Base-by-base conservation (phyloP, 164 flowering plant genomes). In the Hamamelis virginiana region DNA sequence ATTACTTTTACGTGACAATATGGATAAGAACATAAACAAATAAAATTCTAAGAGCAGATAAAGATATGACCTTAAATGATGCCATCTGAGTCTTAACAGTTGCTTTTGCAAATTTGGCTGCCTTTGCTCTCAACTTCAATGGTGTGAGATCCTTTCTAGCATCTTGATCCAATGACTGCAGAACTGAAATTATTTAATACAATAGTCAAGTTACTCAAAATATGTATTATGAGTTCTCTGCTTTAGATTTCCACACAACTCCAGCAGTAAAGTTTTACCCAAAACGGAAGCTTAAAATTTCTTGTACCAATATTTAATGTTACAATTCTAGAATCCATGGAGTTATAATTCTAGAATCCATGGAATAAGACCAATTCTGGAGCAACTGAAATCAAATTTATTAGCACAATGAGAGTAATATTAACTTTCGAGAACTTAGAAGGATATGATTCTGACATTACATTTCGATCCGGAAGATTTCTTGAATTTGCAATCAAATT, bases 21-120 rank as follows among this genome's bases (percentile, higher is more conserved):
- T 44, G 4, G 47, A 50, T 19, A 16, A 51, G 4, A 38, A n/a
- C 23, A 61, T 3, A 23, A 41, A 33, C 12, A 59, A 26, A 22
- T 15, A 41, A 57, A 38, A 47, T 56, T 55, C 38, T 47, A 62
- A 57, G 46, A 65, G 52, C 70, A 48, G 33, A 73, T 43, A 61
- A 25, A 55, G 33, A 45, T 60, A 59, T 50, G 66, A 91, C 98
- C 96, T 95, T 89, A 71, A 95, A 95, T 76, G 99, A 86, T 73
- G 89, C 82, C 97, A 91, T 91, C 82, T 95, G 99, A 69, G 63
- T 74, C 72, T 89, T 82, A 64, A 95, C 96, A 65, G 99, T 95
- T 27, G 80, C 82, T 80, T 85, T 90, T 46, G 97, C 97, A 84
- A 92, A 95, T 71, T 90, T 91, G 53, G 99, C 94, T 53, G 99